Base-by-base conservation (phyloP, 495 filamentous ascomycete species). In the Pyronema omphalodes region DNA sequence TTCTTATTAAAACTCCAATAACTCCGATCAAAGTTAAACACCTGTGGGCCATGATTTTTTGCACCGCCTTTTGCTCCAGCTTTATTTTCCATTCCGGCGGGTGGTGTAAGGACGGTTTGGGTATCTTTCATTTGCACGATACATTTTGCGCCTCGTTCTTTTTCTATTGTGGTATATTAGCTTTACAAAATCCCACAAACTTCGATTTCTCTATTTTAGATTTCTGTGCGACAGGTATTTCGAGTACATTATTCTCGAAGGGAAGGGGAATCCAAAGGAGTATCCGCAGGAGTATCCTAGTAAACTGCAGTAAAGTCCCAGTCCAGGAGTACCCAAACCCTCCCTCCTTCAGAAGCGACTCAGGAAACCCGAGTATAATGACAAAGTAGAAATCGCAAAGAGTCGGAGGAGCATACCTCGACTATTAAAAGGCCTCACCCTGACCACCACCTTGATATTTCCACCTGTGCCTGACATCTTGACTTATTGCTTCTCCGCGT, bases 381-480 rank as follows among this genome's bases (percentile, higher is more conserved):
- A 12, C 39, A 17, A 47, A 47, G 19, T 11, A 3, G 44, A 51
- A 15, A 34, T 9, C 15, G 3, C 18, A 14, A 14, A 37, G 48
- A 12, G 65, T 55, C 57, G 48, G 36, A 57, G 58, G 57, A 53
- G 66, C 51, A 60, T 72, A 89, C 88, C 89, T 87, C 88, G 81
- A 60, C 76, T 75, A 68, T 94, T 94, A 69, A 94, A 95, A 34
- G 89, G 88, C 65, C 89, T 79, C 55, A 81, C 76, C 70, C 91
- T 79, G 71, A 99, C 91, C 75, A 99, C 91, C 73, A 99, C 91
- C 83, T 96, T 99, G 68, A 99, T 99, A 67, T 99, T 99, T 69
- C 91, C 91, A 68, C 84, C 88, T 54, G 23, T 29, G 23, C 23
- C 23, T 5, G 23, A 29, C 23, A 29, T 29, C 23, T 29, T 29